Evolutionary conservation across 805 yeast genomes (phyloP), one percentile per base, ranked within the genome.

Genomic region (Candida nonsorbophila): DNA sequence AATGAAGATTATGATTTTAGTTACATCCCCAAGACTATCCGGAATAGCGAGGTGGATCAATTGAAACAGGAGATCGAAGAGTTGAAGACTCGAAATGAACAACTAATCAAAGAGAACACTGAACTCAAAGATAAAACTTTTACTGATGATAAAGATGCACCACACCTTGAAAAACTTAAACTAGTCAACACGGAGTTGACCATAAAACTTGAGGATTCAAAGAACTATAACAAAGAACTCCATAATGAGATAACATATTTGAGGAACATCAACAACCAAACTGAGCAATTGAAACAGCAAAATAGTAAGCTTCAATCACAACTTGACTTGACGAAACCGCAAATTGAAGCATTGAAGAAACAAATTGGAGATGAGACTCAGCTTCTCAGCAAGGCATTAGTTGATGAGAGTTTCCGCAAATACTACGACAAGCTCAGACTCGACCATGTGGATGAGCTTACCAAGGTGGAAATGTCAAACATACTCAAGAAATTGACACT

Each of bases 401-500:
- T 55, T 3, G 45, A 42, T 28, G 33, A 29, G 3, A 36, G 30
- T 23, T 59, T 58, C 42, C 42, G 37, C 26, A 32, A 39, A 4
- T 47, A 40, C 27, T 62, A 54, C 34, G 38, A 29, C 9, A 40
- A 47, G 22, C 41, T 58, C 11, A 47, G 52, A 23, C 43, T 61
- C 15, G 30, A 31, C 9, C 43, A 54, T 29, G 44, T 61, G n/a
- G 68, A 62, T 36, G 21, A 29, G 2, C 37, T 60, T 28, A 33
- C 50, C 14, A 46, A 40, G 28, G 36, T 38, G 7, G 58, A 59
- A 37, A 40, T 56, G 44, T 37, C 49, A 15, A 57, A 55, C 33
- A 23, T 53, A 17, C 39, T 62, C 34, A 62, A 62, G 28, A 50
- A 51, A 33, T 29, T 61, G 8, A 49, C 62, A 57, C 47, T 58